Evolutionary conservation across 805 yeast species (phyloP), one percentile per base, ranked within the genome.

Genomic region (Candida michaelii): DNA sequence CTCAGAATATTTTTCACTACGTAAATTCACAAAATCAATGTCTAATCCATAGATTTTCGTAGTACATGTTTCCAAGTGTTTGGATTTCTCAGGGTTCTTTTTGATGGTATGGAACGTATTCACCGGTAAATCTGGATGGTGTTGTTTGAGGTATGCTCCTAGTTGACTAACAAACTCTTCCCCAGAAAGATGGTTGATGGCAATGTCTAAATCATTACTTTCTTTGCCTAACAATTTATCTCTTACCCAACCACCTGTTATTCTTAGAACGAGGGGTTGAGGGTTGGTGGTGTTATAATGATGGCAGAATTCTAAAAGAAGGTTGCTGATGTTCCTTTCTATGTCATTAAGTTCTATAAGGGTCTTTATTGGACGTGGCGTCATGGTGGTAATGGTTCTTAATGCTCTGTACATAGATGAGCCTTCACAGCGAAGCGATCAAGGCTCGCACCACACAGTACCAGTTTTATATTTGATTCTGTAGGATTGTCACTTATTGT

Each of bases 161-260:
- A 93, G 65, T 11, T 76, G 76, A 24, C 70, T 69, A 1, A 96
- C 97, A 65, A 93, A 91, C 25, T 80, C 81, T 54, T 85, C 89
- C 0, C 99, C 99, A 0, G 95, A 79, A 56, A 88, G 65, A 42
- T 73, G 73, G 61, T 93, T 89, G 36, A 93, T 80, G 5, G 97
- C 97, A 36, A 93, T 87, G 55, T 93, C 99, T 23, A 93, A 71
- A 60, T 93, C 99, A 56, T 91, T 82, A 31, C 91, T 82, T 16
- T 79, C 80, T 36, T 75, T 73, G 0, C 96, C 95, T 23, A 93
- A 68, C 21, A 93, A 68, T 64, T 93, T 93, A 62, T 93, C 99
- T 53, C 99, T 76, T 2, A 93, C 99, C 99, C 99, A 91, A 0
- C 99, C 99, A 27, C 99, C 99, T 0, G 97, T 90, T 51, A 93